Percentiles rank a stretch among this genome's conserved stretches.
Evolutionary conservation across 768 basidiomycete genomes (phyloP).

Genomic region (Agaricus bisporus): DNA sequence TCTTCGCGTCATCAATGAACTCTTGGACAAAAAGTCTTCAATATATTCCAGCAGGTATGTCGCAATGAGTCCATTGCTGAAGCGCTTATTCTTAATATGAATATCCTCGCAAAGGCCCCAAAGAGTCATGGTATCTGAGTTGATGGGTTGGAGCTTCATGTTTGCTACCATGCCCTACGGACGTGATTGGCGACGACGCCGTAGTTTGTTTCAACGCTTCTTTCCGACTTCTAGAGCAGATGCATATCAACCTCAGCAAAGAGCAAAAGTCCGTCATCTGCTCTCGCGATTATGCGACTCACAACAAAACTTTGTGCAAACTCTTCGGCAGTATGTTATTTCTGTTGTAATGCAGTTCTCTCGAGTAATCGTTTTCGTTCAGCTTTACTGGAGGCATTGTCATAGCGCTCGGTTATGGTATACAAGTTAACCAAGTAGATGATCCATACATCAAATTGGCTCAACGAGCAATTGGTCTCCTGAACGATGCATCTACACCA

Average conservation of each 20-base stretch:
- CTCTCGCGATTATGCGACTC: constrained; percentile 25
- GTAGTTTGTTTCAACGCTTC: constrained; percentile 33
- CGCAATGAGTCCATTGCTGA: background rate
- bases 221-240: constrained; percentile 22
- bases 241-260: constrained; percentile 3
- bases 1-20: constrained; percentile 31
- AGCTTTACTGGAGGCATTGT: constrained; percentile 34
- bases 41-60: constrained; percentile 31
- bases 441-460: constrained; percentile 36
- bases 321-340: constrained; percentile 26
- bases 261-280: background rate
- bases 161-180: constrained; percentile 34
- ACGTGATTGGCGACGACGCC: constrained; percentile 31
- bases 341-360: background rate
- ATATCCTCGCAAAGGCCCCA: constrained; percentile 12
- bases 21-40: constrained; percentile 38
- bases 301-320: constrained; percentile 26
- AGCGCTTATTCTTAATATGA: no score
- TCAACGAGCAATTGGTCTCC: constrained; percentile 28
- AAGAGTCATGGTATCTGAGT: constrained; percentile 17
- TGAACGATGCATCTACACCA: constrained; percentile 2
- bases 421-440: constrained; percentile 26
- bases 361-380: background rate
- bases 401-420: constrained; percentile 37
- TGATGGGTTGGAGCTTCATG: constrained; percentile 33